Percentiles rank a stretch among this genome's conserved stretches.
These are phyloP conservation scores for Prunus salicina DNA, from an alignment of 306 rosid genomes.

Conservation along the genomic window DNA sequence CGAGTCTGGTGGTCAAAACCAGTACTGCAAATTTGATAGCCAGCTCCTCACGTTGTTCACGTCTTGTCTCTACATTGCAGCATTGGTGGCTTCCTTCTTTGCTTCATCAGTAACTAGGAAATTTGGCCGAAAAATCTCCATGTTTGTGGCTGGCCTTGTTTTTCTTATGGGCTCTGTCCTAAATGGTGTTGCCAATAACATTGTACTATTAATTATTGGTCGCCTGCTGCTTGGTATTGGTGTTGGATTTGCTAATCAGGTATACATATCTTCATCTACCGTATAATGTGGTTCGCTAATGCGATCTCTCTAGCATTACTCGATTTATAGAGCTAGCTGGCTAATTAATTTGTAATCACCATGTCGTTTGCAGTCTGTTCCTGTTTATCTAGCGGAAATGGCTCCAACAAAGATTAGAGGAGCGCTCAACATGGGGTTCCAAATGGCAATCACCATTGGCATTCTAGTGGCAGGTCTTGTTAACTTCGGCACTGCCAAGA, in stretches of 20 bases:
- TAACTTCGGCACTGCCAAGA: background rate
- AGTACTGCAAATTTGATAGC: slow-evolving; percentile 62
- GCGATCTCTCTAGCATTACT: background rate
- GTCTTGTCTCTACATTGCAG: slow-evolving; percentile 62
- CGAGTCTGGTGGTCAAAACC: slow-evolving; percentile 31
- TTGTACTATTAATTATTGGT: slow-evolving; percentile 40
- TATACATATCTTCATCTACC: background rate
- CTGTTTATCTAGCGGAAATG: background rate
- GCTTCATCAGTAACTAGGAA: slow-evolving; percentile 46
- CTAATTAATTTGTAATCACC: background rate
- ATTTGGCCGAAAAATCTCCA: slow-evolving; percentile 46
- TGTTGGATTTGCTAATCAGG: slow-evolving; percentile 71
- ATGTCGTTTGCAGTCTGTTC: background rate
- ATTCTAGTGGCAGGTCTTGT: background rate
- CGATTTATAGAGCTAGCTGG: background rate
- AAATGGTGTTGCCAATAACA: slow-evolving; percentile 42
- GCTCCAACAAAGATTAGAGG: slow-evolving; percentile 6
- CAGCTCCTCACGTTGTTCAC: slow-evolving; percentile 58
- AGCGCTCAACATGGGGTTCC: slow-evolving; percentile 5
- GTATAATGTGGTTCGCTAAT: background rate
- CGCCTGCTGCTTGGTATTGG: slow-evolving; percentile 65
- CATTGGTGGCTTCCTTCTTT: slow-evolving; percentile 50
- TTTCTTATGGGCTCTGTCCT: slow-evolving; percentile 49
- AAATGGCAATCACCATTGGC: background rate
- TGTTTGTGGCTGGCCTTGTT: slow-evolving; percentile 45